Evolutionary conservation across 495 filamentous ascomycete species (phyloP), one percentile per base, ranked within the genome.

Genomic region (Daldinia vernicosa): DNA sequence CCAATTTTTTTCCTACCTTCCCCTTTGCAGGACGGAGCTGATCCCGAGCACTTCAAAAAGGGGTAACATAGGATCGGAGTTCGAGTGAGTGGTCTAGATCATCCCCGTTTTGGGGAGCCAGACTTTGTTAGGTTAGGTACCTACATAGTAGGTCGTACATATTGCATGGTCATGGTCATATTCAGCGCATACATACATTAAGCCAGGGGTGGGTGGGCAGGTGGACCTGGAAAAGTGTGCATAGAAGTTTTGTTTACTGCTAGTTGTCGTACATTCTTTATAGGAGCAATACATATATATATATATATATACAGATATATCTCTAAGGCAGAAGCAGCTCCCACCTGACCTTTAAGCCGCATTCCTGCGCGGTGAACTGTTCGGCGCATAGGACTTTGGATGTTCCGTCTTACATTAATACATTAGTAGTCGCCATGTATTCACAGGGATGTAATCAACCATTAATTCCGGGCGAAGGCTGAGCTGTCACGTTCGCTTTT

Each of bases 301-400:
- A 40, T 4, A n/a, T 6, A 19, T 45, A 45, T 2, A 30, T 30
- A 53, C 15, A 53, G 0, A 28, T 4, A 8, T 26, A 52, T 30
- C 12, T 50, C 17, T 19, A 5, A 24, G 22, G 9, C 26, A 50
- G 39, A 65, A 26, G 28, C 22, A 57, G 14, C 50, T 30, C 24
- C 0, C 27, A 39, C 60, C 55, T 27, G 37, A 52, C 50, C 26
- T n/a, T 53, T 47, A 50, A 70, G 67, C 67, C 61, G 32, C 67
- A 70, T 51, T 26, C 24, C 4, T 60, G 24, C 26, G 37, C 22
- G 33, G 37, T 62, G 28, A 28, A 30, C 22, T 52, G 4, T 28
- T 47, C 24, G 15, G 15, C 50, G 17, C 54, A 47, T 57, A 33
- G 45, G 60, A 15, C 59, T 19, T 59, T 43, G 19, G 40, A 40